phyloP scores from a whole-genome alignment of 495 filamentous ascomycete genomes.

The Podospora pseudopauciseta region DNA sequence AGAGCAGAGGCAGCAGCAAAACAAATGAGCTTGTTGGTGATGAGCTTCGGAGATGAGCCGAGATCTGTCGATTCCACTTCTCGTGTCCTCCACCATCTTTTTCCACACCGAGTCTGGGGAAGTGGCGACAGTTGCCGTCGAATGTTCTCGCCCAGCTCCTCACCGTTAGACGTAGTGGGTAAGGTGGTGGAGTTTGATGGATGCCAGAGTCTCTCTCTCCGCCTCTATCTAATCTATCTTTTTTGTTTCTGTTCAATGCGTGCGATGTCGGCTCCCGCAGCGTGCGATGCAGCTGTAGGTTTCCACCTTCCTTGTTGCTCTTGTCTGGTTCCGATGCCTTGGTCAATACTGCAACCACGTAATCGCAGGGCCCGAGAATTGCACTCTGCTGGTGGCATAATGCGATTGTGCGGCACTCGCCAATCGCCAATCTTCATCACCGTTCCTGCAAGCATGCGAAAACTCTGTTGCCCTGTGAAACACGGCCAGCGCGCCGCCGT shows the following conservation, averaged over 20 bases:
- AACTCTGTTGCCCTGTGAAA: neutral
- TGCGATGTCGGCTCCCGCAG: neutral
- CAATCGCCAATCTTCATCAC: neutral
- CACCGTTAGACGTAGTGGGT: neutral
- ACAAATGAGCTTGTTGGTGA: neutral
- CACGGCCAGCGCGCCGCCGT: neutral
- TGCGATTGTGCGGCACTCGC: slow-evolving; percentile 8
- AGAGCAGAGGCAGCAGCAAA: neutral
- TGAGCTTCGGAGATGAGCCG: slow-evolving; percentile 3
- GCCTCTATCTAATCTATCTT: too few relatives aligned
- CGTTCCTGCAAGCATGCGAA: neutral
- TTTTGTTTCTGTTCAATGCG: neutral
- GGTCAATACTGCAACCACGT: slow-evolving; percentile 16
- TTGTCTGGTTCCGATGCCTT: slow-evolving; percentile 5
- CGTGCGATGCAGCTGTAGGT: neutral
- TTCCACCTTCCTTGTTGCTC: neutral
- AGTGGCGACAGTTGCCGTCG: neutral
- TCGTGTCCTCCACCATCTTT: neutral
- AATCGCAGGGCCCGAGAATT: slow-evolving; percentile 11
- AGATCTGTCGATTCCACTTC: neutral
- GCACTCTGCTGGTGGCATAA: slow-evolving; percentile 1
- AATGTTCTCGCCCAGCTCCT: neutral
- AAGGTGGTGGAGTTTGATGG: neutral
- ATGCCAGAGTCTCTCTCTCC: too few relatives aligned
- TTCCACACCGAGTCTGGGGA: neutral